phyloP scores from a whole-genome alignment of 2,329 filamentous ascomycete genomes.

The Tolypocladium tropicale region DNA sequence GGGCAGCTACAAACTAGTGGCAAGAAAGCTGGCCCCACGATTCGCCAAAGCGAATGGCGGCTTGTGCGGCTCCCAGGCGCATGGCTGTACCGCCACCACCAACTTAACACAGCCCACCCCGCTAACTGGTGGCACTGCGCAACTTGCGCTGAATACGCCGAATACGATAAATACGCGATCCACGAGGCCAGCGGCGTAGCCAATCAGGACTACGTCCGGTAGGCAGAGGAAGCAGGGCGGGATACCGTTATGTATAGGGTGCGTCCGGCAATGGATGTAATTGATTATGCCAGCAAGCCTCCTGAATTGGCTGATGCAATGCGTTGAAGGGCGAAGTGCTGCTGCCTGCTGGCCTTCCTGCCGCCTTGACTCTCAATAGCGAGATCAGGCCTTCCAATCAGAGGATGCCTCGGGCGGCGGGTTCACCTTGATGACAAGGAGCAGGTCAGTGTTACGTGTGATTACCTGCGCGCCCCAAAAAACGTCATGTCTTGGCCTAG shows the following conservation, averaged over 20 bases:
- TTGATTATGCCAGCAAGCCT: no score
- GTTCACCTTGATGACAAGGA: background rate
- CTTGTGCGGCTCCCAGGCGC: background rate
- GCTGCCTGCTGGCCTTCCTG: background rate
- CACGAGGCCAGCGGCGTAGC: background rate
- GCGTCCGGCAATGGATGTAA: no score
- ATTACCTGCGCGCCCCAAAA: no score
- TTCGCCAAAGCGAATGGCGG: conserved; percentile 1
- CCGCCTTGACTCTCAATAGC: background rate
- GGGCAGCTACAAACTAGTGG: background rate
- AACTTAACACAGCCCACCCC: no score
- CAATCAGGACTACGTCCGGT: background rate
- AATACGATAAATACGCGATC: background rate
- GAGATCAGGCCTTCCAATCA: background rate
- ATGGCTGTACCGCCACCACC: background rate
- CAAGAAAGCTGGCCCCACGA: background rate
- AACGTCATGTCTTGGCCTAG: no score
- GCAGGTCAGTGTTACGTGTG: no score
- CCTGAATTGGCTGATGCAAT: background rate
- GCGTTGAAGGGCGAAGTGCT: background rate
- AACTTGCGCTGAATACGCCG: background rate
- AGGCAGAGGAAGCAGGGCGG: background rate
- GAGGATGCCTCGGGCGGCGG: background rate
- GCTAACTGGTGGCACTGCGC: background rate
- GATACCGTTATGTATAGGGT: no score